Conservation (phyloP, 148 eudicot genomes). For the Chenopodium album region DNA sequence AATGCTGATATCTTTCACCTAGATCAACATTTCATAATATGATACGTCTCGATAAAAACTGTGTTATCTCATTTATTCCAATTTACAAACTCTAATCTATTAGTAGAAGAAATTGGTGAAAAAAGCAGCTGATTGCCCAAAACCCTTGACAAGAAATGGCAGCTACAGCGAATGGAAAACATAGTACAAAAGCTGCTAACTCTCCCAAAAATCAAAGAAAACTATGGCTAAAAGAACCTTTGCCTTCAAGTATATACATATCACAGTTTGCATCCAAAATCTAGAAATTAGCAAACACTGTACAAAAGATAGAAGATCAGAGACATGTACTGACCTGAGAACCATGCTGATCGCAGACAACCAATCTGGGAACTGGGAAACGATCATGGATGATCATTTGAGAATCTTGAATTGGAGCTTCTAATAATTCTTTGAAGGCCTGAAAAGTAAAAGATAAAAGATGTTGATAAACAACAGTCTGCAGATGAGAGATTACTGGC, state of each 20-base stretch:
- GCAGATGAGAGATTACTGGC: background rate
- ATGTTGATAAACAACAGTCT: background rate
- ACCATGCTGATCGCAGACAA: conserved; percentile 97
- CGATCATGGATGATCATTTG: conserved; percentile 76
- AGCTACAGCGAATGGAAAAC: too few species aligned
- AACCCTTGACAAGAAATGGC: too few species aligned
- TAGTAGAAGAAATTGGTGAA: too few species aligned
- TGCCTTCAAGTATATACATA: background rate
- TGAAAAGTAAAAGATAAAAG: conserved; percentile 20
- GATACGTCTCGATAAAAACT: too few species aligned
- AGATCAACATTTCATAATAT: background rate
- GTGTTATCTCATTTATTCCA: too few species aligned
- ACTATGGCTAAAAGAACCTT: too few species aligned
- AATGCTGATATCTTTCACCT: background rate
- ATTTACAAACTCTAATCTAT: too few species aligned
- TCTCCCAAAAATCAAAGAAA: too few species aligned
- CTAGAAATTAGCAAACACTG: background rate
- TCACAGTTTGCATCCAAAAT: background rate
- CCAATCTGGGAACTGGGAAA: conserved; percentile 96
- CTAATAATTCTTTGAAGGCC: conserved; percentile 77
- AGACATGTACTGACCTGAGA: conserved; percentile 67
- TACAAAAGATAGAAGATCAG: background rate
- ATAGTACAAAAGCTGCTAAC: too few species aligned
- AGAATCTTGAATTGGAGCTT: conserved; percentile 87
- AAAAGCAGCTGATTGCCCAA: too few species aligned